Percentiles rank a stretch among this genome's conserved stretches.
These are phyloP conservation scores for Phytopythium boreale DNA, from an alignment of 352 stramenopile species.

Conservation along the genomic window DNA sequence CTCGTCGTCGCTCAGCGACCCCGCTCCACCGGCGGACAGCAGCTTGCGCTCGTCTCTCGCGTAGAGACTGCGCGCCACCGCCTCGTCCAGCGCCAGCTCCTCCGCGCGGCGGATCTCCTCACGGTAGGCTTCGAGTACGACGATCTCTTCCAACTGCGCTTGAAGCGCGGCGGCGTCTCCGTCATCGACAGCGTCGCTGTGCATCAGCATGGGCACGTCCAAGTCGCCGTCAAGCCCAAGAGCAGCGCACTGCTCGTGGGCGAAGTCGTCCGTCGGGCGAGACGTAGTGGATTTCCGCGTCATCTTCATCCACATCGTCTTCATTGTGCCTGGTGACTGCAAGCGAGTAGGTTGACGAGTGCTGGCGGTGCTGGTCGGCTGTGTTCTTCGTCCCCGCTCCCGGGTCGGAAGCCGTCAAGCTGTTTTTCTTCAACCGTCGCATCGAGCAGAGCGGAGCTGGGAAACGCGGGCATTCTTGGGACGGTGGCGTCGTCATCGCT, in stretches of 20 bases:
- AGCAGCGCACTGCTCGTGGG: slow-evolving; percentile 12
- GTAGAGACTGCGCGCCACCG: slow-evolving; percentile 44
- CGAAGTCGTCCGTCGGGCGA: slow-evolving; percentile 6
- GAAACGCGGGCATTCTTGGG: background rate
- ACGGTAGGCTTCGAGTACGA: slow-evolving; percentile 35
- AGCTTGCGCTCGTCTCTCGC: slow-evolving; percentile 34
- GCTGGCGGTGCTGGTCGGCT: background rate
- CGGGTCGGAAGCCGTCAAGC: background rate
- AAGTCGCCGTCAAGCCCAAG: slow-evolving; percentile 13
- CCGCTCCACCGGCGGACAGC: slow-evolving; percentile 8
- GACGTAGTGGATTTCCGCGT: slow-evolving; percentile 1
- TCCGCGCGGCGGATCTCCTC: slow-evolving; percentile 35
- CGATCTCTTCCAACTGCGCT: slow-evolving; percentile 20
- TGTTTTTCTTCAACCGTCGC: background rate
- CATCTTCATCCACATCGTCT: background rate
- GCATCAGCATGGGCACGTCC: slow-evolving; percentile 10
- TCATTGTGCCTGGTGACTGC: background rate
- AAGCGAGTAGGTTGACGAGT: background rate
- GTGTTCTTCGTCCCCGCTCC: background rate
- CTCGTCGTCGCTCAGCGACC: slow-evolving; percentile 1
- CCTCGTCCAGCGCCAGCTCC: slow-evolving; percentile 31
- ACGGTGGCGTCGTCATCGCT: background rate
- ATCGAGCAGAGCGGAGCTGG: background rate
- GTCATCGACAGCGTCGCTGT: slow-evolving; percentile 18
- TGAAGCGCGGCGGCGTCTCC: slow-evolving; percentile 14